Percentiles rank a stretch among this genome's conserved stretches.
These are phyloP conservation scores for Neodidymelliopsis sp. DNA, from an alignment of 2,329 filamentous ascomycete genomes.

Conservation along the genomic window DNA sequence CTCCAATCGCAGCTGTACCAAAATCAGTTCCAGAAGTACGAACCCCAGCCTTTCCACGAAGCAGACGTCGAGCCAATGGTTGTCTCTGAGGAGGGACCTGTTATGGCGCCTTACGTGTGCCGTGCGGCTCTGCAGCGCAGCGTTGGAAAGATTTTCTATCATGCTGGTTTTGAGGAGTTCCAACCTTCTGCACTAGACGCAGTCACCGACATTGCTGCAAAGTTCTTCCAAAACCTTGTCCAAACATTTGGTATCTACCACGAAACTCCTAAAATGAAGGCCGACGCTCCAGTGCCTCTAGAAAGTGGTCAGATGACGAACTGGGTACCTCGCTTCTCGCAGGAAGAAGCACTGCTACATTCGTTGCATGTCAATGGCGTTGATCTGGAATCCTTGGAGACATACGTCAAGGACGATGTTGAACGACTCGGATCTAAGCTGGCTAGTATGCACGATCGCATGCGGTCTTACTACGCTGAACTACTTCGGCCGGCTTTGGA, in stretches of 20 bases:
- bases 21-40: constrained; percentile 97
- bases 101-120: constrained; percentile 84
- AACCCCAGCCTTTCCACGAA: constrained; percentile 87
- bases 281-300: constrained; percentile 46
- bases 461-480: constrained; percentile 93
- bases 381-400: constrained; percentile 80
- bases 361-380: constrained; percentile 84
- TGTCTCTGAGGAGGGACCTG: constrained; percentile 83
- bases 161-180: constrained; percentile 95
- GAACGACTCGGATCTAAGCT: constrained; percentile 84
- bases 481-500: constrained; percentile 87
- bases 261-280: constrained; percentile 79
- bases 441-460: constrained; percentile 85
- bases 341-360: constrained; percentile 87
- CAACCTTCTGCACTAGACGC: constrained; percentile 93
- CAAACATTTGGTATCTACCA: constrained; percentile 82
- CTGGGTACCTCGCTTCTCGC: constrained; percentile 74
- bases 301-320: constrained; percentile 45
- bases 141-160: constrained; percentile 93
- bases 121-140: constrained; percentile 86
- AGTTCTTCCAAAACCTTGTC: constrained; percentile 87
- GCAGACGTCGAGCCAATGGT: constrained; percentile 88
- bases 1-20: constrained; percentile 97
- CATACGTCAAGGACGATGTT: constrained; percentile 92
- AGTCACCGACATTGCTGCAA: constrained; percentile 85